Conservation (phyloP, 2,329 filamentous ascomycete species). For the Fusarium hainanense region DNA sequence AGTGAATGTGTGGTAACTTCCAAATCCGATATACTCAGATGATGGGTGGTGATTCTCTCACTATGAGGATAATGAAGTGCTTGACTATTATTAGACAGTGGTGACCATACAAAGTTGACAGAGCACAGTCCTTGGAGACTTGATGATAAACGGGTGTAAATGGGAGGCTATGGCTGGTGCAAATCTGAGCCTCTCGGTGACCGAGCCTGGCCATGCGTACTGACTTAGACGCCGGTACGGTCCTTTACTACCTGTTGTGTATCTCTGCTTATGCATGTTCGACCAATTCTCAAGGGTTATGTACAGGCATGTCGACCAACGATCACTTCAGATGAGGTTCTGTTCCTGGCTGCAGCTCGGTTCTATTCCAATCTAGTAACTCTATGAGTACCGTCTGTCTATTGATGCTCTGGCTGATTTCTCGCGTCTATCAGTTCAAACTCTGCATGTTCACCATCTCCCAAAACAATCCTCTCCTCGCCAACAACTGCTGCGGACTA, state of each 20-base stretch:
- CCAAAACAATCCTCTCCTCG: conserved; percentile 23
- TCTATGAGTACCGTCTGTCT: not conserved
- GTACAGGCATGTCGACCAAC: not conserved
- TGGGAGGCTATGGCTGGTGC: not conserved
- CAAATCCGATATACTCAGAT: not conserved
- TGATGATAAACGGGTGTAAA: not conserved
- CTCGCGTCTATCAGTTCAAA: not conserved
- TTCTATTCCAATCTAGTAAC: not conserved
- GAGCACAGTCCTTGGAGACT: not conserved
- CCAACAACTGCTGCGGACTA: conserved; percentile 45
- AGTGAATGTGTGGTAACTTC: not conserved
- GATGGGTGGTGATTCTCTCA: not conserved
- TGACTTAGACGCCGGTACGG: not conserved
- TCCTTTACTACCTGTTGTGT: not conserved
- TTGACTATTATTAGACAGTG: not conserved
- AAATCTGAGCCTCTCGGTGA: not conserved
- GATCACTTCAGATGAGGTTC: not conserved
- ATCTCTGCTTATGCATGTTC: not conserved
- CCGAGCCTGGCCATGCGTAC: not conserved
- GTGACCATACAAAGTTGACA: not conserved
- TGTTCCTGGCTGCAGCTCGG: not conserved
- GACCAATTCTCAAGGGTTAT: not conserved
- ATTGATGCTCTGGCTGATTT: not conserved
- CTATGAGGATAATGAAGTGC: not conserved
- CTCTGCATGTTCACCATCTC: conserved; percentile 28